phyloP scores from a whole-genome alignment of 345 rosid species.

The Euphorbia peplus region DNA sequence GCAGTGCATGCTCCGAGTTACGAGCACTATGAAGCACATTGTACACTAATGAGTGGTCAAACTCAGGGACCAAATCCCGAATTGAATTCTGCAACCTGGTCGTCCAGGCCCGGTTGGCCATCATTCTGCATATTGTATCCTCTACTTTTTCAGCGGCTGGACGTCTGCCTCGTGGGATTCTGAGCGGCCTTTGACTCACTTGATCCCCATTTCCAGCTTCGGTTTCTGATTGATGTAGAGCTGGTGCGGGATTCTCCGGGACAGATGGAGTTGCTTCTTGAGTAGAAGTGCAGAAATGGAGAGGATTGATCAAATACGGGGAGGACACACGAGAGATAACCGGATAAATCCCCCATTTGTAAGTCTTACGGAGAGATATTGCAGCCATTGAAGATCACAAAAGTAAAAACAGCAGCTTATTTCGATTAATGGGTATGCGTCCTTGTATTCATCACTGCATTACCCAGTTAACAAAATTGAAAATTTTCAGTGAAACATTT shows the following conservation, averaged over 20 bases:
- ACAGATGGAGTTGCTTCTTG: constrained; percentile 20
- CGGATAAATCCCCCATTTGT: constrained; percentile 18
- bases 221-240: constrained; percentile 1
- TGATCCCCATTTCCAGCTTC: constrained; percentile 10
- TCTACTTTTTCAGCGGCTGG: constrained; percentile 59
- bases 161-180: constrained; percentile 42
- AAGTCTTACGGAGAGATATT: not conserved
- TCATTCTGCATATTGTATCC: constrained; percentile 81
- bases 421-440: not conserved
- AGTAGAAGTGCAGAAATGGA: constrained; percentile 43
- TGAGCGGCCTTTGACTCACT: constrained; percentile 29
- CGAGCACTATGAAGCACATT: constrained; percentile 72
- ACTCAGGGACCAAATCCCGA: constrained; percentile 69
- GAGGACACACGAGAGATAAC: constrained; percentile 32
- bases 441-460: not conserved
- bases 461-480: no score
- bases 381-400: not conserved
- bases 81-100: constrained; percentile 88
- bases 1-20: constrained; percentile 80
- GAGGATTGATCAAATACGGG: constrained; percentile 16
- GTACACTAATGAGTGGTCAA: constrained; percentile 70
- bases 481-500: no score
- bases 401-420: not conserved
- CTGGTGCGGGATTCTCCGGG: not conserved
- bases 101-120: constrained; percentile 82